Conservation (phyloP, 805 yeast species). For the Metschnikowia anglica region DNA sequence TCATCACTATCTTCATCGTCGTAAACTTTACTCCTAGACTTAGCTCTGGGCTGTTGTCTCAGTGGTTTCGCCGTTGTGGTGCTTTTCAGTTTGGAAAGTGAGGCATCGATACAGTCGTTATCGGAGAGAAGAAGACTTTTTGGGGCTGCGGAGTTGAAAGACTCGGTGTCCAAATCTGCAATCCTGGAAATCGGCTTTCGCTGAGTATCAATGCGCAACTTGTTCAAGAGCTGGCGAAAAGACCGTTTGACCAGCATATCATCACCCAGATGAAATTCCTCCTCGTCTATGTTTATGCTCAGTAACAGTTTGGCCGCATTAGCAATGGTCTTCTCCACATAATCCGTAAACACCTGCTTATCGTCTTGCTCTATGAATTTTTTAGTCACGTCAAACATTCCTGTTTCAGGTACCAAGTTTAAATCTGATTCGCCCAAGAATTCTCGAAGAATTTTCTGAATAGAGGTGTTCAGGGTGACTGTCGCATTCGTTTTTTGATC, state of each 20-base stretch:
- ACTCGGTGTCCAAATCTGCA: neutral
- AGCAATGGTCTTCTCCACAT: slow-evolving; percentile 54
- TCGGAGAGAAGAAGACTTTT: neutral
- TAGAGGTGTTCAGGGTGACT: slow-evolving; percentile 17
- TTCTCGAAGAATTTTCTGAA: slow-evolving; percentile 62
- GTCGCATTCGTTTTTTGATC: slow-evolving; percentile 19
- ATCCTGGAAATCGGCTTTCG: slow-evolving; percentile 9
- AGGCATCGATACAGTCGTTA: neutral
- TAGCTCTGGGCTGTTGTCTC: neutral
- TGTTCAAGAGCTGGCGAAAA: slow-evolving; percentile 19
- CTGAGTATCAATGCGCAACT: slow-evolving; percentile 17
- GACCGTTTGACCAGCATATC: slow-evolving; percentile 20
- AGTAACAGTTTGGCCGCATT: slow-evolving; percentile 51
- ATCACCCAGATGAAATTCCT: slow-evolving; percentile 32
- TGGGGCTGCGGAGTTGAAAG: neutral
- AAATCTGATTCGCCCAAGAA: slow-evolving; percentile 63
- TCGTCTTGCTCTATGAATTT: slow-evolving; percentile 82
- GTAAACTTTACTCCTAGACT: neutral
- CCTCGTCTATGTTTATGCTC: slow-evolving; percentile 43
- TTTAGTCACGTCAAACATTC: slow-evolving; percentile 70
- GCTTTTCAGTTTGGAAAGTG: neutral
- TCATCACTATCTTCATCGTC: slow-evolving; percentile 5
- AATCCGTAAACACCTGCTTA: slow-evolving; percentile 64
- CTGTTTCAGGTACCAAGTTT: slow-evolving; percentile 69
- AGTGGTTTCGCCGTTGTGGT: neutral